Evolutionary conservation across 768 basidiomycete species (phyloP), one percentile per base, ranked within the genome.

Genomic region (Postia placenta): DNA sequence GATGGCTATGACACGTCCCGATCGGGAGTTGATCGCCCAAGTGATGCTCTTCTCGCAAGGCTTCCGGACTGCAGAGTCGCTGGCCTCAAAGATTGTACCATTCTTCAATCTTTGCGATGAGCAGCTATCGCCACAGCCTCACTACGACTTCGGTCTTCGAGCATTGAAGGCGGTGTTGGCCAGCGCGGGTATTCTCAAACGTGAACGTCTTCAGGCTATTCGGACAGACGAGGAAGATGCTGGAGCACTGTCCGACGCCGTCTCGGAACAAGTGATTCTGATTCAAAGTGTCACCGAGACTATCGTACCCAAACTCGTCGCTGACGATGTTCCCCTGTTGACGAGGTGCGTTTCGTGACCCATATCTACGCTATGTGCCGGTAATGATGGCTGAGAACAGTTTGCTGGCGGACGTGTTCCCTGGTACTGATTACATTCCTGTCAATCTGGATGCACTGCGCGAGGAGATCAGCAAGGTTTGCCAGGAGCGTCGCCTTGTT

Each of bases 41-140:
- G 96, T 99, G 64, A 93, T 98, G 90, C 73, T 99, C 40, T 98
- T 98, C 74, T 98, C 96, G 17, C 96, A 98, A 72, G 96, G 96
- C 53, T 99, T 98, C 81, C 83, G 96, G 33, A 93, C 93, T 11
- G 96, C 96, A 5, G 96, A 99, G 67, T 87, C 83, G 0, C 79
- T 99, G n/a, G 96, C 96, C 1, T 92, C 92, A 48, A 98, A 98
- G 69, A 90, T 98, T 50, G 96, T 99, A 11, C 96, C 96, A 0
- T 98, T 99, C 76, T 99, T 99, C 79, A 95, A 95, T 65, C 85
- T 99, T 48, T 99, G 96, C 56, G 86, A 93, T 52, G 96, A 98
- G 59, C 95, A 98, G 57, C 78, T 98, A 19, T 98, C 96, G 0
- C 83, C 89, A 20, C 96, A 99, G 60, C 92, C 94, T 2, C 96